Percentiles rank a stretch among this genome's conserved stretches.
Evolutionary conservation across 345 rosid species (phyloP).

Genomic region (Corymbia maculata): DNA sequence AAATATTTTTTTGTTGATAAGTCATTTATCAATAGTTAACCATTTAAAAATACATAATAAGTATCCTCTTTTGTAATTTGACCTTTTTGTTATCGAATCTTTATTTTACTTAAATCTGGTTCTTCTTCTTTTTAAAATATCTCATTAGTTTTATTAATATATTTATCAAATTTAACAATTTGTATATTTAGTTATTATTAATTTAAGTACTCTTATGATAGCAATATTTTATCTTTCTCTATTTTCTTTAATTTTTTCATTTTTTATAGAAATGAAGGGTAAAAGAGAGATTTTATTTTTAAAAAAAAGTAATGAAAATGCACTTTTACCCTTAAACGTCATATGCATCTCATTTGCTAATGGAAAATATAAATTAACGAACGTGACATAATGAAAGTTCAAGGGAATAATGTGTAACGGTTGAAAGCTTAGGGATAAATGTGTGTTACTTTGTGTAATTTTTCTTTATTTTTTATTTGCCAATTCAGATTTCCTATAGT

Average conservation of each 20-base stretch:
- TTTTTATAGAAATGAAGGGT: neutral
- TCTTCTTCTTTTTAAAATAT: no score
- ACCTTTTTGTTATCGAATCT: no score
- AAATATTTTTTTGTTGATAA: no score
- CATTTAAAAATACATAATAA: no score
- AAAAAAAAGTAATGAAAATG: neutral
- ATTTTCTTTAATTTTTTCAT: neutral
- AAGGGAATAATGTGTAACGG: neutral
- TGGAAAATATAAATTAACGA: neutral
- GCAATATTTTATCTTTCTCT: neutral
- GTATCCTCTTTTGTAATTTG: no score
- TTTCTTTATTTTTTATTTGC: no score
- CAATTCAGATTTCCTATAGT: no score
- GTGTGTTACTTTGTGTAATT: neutral
- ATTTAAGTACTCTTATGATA: neutral
- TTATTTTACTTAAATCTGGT: no score
- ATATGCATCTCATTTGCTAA: neutral
- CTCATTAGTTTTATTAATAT: neutral
- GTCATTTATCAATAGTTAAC: no score
- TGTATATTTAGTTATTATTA: neutral
- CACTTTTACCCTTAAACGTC: neutral
- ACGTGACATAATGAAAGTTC: neutral
- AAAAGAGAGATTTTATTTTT: neutral
- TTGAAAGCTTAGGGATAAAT: neutral
- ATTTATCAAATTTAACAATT: neutral